A percentile compares a stretch with the other conserved stretches of the same genome.
phyloP scores from a whole-genome alignment of 2,329 filamentous ascomycete species.

The Cryphonectria nitschkei region DNA sequence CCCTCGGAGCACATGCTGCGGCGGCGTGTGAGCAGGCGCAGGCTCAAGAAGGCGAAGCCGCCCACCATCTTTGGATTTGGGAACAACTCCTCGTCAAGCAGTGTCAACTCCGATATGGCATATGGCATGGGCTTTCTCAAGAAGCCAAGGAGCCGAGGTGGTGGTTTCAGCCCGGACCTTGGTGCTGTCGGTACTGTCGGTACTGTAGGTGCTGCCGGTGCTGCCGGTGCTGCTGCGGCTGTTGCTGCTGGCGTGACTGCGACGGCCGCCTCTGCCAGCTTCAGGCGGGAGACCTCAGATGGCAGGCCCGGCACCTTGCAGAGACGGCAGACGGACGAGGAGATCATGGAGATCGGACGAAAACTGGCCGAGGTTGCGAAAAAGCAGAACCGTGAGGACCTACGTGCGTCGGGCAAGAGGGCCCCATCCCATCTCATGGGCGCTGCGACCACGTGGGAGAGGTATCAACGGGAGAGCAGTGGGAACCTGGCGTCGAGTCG shows the following conservation, averaged over 20 bases:
- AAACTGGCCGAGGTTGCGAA: conserved; percentile 57
- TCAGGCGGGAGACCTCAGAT: conserved; percentile 15
- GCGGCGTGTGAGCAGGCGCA: conserved; percentile 46
- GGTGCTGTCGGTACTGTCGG: conserved; percentile 16
- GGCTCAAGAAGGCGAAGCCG: conserved; percentile 42
- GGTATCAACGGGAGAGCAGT: conserved; percentile 45
- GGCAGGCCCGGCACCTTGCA: conserved; percentile 25
- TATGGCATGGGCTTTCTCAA: conserved; percentile 66
- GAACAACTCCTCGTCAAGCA: conserved; percentile 63
- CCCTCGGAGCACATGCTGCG: conserved; percentile 58
- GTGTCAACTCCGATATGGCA: conserved; percentile 64
- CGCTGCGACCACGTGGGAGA: conserved; percentile 46
- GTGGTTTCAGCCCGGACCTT: conserved; percentile 34
- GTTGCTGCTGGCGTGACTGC: conserved; percentile 3
- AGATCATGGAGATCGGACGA: conserved; percentile 60
- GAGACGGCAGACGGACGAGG: conserved; percentile 55
- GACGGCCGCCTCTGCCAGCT: conserved; percentile 6
- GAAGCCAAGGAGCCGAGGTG: conserved; percentile 40
- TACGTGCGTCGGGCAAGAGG: conserved; percentile 46
- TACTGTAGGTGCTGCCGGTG: not conserved
- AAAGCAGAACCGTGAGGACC: conserved; percentile 54
- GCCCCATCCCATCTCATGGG: conserved; percentile 44
- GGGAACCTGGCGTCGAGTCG: conserved; percentile 40
- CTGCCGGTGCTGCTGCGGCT: not conserved
- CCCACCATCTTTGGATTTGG: conserved; percentile 57